A percentile compares a stretch with the other conserved stretches of the same genome.
These are phyloP conservation scores for Pseudofabraea citricarpa DNA, from an alignment of 2,329 filamentous ascomycete genomes.

Conservation along the genomic window DNA sequence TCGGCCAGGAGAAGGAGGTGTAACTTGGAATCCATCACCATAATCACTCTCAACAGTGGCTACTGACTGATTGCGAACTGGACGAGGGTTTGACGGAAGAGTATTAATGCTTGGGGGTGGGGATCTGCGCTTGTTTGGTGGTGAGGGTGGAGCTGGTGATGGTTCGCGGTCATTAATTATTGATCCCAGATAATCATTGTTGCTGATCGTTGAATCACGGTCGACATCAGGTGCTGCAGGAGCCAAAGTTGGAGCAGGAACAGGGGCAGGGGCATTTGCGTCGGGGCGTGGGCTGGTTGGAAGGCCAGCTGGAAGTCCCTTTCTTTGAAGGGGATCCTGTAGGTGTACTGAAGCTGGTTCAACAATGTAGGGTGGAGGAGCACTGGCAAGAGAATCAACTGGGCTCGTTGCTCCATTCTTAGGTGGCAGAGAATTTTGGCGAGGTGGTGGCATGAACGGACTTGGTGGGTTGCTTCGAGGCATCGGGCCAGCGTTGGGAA, in stretches of 20 bases:
- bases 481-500: conserved; percentile 21
- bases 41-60: conserved; percentile 49
- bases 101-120: conserved; percentile 23
- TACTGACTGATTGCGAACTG: conserved; percentile 32
- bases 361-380: conserved; percentile 25
- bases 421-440: conserved; percentile 42
- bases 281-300: conserved; percentile 12
- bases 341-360: conserved; percentile 19
- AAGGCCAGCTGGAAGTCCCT: conserved; percentile 8
- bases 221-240: conserved; percentile 12
- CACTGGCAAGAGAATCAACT: conserved; percentile 27
- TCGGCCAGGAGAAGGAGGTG: conserved; percentile 36
- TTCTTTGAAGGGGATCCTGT: conserved; percentile 7
- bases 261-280: conserved; percentile 3
- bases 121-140: conserved; percentile 9
- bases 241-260: conserved; percentile 7
- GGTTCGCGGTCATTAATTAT: conserved; percentile 14
- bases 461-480: conserved; percentile 17
- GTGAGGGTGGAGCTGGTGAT: conserved; percentile 5
- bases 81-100: conserved; percentile 26
- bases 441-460: conserved; percentile 27
- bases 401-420: conserved; percentile 33
- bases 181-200: conserved; percentile 26
- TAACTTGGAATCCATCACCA: conserved; percentile 45
- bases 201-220: conserved; percentile 13